A percentile compares a stretch with the other conserved stretches of the same genome.
phyloP scores from a whole-genome alignment of 768 basidiomycete species.

The Rhodotorula toruloides region DNA sequence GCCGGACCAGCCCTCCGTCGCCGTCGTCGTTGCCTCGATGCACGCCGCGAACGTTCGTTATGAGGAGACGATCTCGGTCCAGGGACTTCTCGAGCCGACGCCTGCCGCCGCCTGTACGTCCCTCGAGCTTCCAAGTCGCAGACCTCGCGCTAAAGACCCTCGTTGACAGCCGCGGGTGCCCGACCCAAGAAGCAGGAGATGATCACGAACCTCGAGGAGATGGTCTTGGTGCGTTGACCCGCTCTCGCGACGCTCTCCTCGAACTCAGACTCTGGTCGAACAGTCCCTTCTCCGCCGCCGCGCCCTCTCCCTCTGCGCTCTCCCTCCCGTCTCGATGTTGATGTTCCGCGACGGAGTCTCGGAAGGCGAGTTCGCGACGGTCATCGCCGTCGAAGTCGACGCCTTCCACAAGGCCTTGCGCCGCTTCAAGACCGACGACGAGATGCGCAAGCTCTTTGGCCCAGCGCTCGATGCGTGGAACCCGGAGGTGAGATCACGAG shows the following conservation, averaged over 20 bases:
- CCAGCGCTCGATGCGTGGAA: background rate
- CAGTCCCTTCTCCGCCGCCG: slow-evolving; percentile 18
- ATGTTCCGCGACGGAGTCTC: slow-evolving; percentile 29
- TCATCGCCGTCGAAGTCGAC: slow-evolving; percentile 7
- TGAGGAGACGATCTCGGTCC: slow-evolving; percentile 4
- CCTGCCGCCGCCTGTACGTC: background rate
- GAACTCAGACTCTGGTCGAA: background rate
- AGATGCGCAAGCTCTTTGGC: background rate
- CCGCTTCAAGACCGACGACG: background rate
- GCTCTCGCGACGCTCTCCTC: background rate
- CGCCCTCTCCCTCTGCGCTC: background rate
- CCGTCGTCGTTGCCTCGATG: slow-evolving; percentile 7
- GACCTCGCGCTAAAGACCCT: too few relatives aligned
- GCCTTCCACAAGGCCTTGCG: background rate
- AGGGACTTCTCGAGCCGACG: slow-evolving; percentile 16
- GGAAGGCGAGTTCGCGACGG: slow-evolving; percentile 11
- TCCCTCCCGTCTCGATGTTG: slow-evolving; percentile 2
- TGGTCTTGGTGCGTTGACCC: slow-evolving; percentile 13
- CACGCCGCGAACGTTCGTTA: background rate
- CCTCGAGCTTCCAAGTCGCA: too few relatives aligned
- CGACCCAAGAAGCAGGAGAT: slow-evolving; percentile 14
- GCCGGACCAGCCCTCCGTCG: slow-evolving; percentile 24
- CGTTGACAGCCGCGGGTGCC: background rate
- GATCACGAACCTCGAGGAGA: slow-evolving; percentile 1
- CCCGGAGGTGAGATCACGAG: background rate